Evolutionary conservation across 2,329 filamentous ascomycete species (phyloP), one percentile per base, ranked within the genome.

Genomic region (Neonectria magnoliae): DNA sequence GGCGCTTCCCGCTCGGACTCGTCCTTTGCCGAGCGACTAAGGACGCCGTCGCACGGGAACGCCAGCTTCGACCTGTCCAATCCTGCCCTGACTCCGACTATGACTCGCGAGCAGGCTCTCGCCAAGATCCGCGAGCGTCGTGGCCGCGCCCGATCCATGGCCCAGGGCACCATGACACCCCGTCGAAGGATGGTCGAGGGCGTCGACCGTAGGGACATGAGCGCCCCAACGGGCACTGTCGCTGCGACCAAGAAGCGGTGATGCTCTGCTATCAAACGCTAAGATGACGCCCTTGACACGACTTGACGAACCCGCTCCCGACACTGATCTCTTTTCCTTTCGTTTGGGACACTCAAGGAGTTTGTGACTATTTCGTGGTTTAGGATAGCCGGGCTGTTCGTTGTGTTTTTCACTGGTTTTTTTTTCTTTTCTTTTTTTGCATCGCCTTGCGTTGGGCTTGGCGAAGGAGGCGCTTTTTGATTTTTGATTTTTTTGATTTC

Each of bases 71-170:
- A 88, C 75, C 74, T 81, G 44, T 85, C 79, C 64, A 85, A 89
- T 74, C 86, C 87, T 20, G 87, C 87, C 10, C 76, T 90, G 65
- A 89, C 85, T 45, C 87, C 88, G 5, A 91, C 88, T 42, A 89
- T 91, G 86, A 88, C 88, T 27, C 85, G 92, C 58, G 92, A 93
- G 76, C 85, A 93, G 77, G 92, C 92, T 4, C 84, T 95, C 16
- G 90, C 90, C 60, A 88, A 90, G 76, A 94, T 95, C 69, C 85
- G 89, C 57, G 90, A 93, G 79, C 84, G 92, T 29, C 82, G 92
- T 57, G 91, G 91, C 7, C 83, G 92, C 50, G 91, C 92, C 61
- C 85, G 88, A 70, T 93, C 90, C 76, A 87, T 91, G 62, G 88
- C 89, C 5, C 84, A 88, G 57, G 88, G 87, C 2, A 85, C 87